Evolutionary conservation across 1,139 yeast species (phyloP).

Genomic region (Sugiyamaella sp.): DNA sequence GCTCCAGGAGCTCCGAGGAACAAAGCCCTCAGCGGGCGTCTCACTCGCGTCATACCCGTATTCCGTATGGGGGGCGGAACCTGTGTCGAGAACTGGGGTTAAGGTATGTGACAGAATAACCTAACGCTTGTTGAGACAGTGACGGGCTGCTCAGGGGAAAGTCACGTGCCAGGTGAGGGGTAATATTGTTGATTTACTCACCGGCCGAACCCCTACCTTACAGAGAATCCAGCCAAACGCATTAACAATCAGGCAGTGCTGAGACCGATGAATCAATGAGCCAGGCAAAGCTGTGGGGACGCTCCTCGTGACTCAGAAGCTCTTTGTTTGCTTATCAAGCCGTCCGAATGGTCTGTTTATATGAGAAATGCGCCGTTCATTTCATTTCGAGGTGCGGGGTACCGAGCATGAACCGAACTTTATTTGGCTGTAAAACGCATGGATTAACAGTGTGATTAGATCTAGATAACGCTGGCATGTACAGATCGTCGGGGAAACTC

Average conservation of each 20-base stretch:
- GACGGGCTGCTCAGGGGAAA: slow-evolving; percentile 7
- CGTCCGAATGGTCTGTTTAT: no score
- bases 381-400: not conserved
- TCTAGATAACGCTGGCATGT: not conserved
- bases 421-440: not conserved
- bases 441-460: not conserved
- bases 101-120: not conserved
- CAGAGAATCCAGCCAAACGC: no score
- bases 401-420: not conserved
- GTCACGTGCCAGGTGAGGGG: not conserved
- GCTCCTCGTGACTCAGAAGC: not conserved
- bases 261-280: no score
- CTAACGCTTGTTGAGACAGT: not conserved
- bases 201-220: slow-evolving; percentile 1
- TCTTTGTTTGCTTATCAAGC: no score
- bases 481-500: not conserved
- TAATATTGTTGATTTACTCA: not conserved
- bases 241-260: no score
- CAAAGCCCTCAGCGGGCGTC: slow-evolving; percentile 62
- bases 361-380: no score
- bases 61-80: not conserved
- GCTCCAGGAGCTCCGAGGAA: slow-evolving; percentile 93
- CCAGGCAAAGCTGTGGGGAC: not conserved
- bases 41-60: slow-evolving; percentile 6
- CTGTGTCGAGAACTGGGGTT: not conserved